These are phyloP conservation scores for Umbelopsis isabellina DNA, from an alignment of 192 early-diverging fungal species.

Conservation along the genomic window DNA sequence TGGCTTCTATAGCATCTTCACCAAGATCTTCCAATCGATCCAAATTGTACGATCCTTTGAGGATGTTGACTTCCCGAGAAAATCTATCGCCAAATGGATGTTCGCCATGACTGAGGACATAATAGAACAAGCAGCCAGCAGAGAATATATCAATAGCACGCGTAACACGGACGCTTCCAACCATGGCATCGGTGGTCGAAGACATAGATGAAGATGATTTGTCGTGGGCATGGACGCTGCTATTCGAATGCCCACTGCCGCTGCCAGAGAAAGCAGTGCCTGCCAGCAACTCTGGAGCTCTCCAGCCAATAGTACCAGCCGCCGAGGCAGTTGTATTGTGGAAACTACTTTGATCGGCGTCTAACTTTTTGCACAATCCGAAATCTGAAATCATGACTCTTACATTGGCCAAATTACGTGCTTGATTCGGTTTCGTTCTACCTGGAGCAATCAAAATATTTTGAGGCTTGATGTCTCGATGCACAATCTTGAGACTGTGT, in stretches of 20 bases:
- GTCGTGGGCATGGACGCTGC: background rate
- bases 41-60: slow-evolving; percentile 75
- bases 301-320: slow-evolving; percentile 95
- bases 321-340: slow-evolving; percentile 83
- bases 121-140: slow-evolving; percentile 94
- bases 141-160: slow-evolving; percentile 95
- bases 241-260: background rate
- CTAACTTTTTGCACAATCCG: slow-evolving; percentile 93
- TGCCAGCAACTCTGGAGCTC: slow-evolving; percentile 85
- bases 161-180: slow-evolving; percentile 65
- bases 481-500: slow-evolving; percentile 94
- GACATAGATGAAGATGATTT: slow-evolving; percentile 27
- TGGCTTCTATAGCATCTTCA: slow-evolving; percentile 80
- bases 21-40: slow-evolving; percentile 70
- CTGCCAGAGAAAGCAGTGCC: slow-evolving; percentile 28
- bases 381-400: slow-evolving; percentile 96
- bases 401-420: slow-evolving; percentile 32
- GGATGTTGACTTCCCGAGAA: slow-evolving; percentile 89
- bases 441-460: slow-evolving; percentile 86
- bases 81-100: slow-evolving; percentile 97
- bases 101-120: slow-evolving; percentile 83
- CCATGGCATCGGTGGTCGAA: slow-evolving; percentile 35
- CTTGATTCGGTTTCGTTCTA: slow-evolving; percentile 33
- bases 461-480: slow-evolving; percentile 97
- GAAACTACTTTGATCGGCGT: slow-evolving; percentile 93